A percentile compares a stretch with the other conserved stretches of the same genome.
phyloP scores from a whole-genome alignment of 1,284 basidiomycete species.

The Irpex sp. region DNA sequence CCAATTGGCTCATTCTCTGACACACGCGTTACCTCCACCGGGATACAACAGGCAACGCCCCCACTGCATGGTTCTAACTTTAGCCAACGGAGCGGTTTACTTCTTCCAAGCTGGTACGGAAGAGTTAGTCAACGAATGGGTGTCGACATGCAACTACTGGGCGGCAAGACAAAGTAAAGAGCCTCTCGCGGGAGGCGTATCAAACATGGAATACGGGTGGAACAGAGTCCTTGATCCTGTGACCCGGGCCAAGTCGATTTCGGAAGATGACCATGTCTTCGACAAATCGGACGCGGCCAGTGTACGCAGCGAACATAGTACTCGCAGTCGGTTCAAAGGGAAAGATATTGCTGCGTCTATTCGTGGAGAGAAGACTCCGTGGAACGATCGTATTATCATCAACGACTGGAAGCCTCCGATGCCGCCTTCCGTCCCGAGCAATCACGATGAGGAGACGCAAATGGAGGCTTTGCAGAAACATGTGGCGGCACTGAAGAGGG shows the following conservation, averaged over 20 bases:
- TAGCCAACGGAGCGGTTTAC: conserved; percentile 85
- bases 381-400: conserved; percentile 76
- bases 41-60: conserved; percentile 90
- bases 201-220: conserved; percentile 99
- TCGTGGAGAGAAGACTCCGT: conserved; percentile 61
- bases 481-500: conserved; percentile 70
- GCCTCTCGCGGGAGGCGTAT: conserved; percentile 91
- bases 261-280: conserved; percentile 49
- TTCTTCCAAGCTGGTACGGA: conserved; percentile 99
- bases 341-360: conserved; percentile 61
- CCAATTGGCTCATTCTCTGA: conserved; percentile 82
- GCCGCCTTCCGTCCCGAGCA: conserved; percentile 78
- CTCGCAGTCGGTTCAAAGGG: conserved; percentile 64
- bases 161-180: conserved; percentile 92
- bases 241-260: conserved; percentile 49
- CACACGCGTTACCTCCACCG: conserved; percentile 85
- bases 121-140: conserved; percentile 97
- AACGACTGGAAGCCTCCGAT: conserved; percentile 94
- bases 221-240: conserved; percentile 65
- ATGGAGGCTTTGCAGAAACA: conserved; percentile 84
- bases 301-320: conserved; percentile 66
- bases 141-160: conserved; percentile 98
- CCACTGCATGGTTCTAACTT: conserved; percentile 92
- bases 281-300: conserved; percentile 64
- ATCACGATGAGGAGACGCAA: conserved; percentile 90